phyloP scores from a whole-genome alignment of 2,329 filamentous ascomycete genomes.

The Colletotrichum sansevieriae region DNA sequence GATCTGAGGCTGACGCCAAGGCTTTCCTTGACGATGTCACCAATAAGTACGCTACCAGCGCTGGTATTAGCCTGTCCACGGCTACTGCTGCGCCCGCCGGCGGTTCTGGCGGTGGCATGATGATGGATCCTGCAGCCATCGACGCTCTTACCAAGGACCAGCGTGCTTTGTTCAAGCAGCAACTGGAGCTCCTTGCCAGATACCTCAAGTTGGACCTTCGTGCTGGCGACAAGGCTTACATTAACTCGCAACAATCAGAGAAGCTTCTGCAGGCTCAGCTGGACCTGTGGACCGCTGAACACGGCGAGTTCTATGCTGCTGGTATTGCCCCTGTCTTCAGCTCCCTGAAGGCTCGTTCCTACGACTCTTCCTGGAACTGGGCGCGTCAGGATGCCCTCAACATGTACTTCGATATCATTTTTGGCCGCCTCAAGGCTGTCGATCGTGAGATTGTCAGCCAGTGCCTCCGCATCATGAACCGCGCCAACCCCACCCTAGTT shows the following conservation, averaged over 20 bases:
- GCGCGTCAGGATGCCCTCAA: slow-evolving; percentile 94
- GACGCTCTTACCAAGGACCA: slow-evolving; percentile 98
- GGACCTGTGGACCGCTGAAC: slow-evolving; percentile 94
- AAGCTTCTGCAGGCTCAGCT: slow-evolving; percentile 91
- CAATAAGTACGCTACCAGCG: slow-evolving; percentile 88
- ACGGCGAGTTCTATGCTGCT: slow-evolving; percentile 94
- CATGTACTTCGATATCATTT: slow-evolving; percentile 99
- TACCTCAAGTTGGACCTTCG: slow-evolving; percentile 98
- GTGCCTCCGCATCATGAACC: slow-evolving; percentile 99
- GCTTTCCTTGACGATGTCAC: slow-evolving; percentile 88
- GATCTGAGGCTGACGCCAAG: slow-evolving; percentile 92
- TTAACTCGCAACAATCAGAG: slow-evolving; percentile 86
- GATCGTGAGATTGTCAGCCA: slow-evolving; percentile 98
- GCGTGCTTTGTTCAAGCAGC: slow-evolving; percentile 95
- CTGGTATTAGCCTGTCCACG: slow-evolving; percentile 86
- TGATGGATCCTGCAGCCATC: slow-evolving; percentile 98
- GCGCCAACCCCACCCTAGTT: slow-evolving; percentile 92
- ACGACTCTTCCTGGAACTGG: slow-evolving; percentile 99
- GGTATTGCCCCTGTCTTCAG: slow-evolving; percentile 97
- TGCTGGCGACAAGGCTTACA: slow-evolving; percentile 93
- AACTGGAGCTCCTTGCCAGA: slow-evolving; percentile 92
- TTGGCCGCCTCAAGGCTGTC: slow-evolving; percentile 90
- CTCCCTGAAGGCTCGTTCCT: slow-evolving; percentile 91
- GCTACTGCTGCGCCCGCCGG: slow-evolving; percentile 78
- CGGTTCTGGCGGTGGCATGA: slow-evolving; percentile 86